phyloP scores from a whole-genome alignment of 2,329 filamentous ascomycete genomes.

The Aspergillus tubingensis region DNA sequence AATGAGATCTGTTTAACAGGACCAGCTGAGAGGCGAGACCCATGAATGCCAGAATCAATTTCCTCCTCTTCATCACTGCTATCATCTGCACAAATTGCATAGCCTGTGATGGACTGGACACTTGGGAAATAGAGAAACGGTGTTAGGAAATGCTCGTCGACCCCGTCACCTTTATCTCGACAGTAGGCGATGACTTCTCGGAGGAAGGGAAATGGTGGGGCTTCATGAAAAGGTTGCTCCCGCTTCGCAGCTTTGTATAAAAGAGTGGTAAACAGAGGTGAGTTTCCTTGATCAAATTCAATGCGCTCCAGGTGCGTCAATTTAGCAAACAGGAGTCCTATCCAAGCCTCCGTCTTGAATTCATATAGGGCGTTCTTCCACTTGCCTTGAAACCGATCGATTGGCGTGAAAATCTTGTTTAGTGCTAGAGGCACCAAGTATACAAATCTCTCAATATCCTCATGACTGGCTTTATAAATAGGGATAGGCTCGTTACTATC shows the following conservation, averaged over 20 bases:
- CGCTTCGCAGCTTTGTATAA: background rate
- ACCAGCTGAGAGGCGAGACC: no score
- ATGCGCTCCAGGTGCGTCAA: background rate
- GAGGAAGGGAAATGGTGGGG: background rate
- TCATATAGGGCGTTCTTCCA: no score
- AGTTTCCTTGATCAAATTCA: background rate
- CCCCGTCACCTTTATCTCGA: no score
- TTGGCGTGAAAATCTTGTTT: background rate
- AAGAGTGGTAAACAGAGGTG: background rate
- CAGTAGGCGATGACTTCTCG: background rate
- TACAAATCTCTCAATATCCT: background rate
- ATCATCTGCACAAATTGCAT: no score
- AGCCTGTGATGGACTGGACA: background rate
- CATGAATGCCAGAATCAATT: no score
- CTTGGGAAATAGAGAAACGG: slow-evolving; percentile 6
- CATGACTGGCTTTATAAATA: no score
- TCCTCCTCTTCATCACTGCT: no score
- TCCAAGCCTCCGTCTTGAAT: background rate
- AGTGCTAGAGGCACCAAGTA: background rate
- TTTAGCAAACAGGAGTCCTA: background rate
- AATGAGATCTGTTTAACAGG: background rate
- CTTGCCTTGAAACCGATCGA: no score
- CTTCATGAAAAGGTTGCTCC: background rate
- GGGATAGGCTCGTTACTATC: no score
- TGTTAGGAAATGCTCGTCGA: no score